A percentile compares a stretch with the other conserved stretches of the same genome.
Evolutionary conservation across 129 eudicot genomes (phyloP).

Genomic region (Gnaphalium uliginosum): DNA sequence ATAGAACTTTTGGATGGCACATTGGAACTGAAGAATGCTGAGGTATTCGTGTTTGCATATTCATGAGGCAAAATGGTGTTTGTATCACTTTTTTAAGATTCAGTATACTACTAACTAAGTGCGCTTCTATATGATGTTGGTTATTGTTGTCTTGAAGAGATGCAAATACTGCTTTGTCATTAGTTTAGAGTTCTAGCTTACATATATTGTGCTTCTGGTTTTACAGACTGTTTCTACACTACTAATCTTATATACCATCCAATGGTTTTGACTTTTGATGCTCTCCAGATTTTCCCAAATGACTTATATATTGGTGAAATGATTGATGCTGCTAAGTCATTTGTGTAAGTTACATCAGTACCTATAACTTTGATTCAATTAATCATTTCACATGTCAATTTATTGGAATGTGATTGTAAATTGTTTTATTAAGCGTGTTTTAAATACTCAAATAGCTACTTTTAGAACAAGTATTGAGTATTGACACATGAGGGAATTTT

Average conservation of each 20-base stretch:
- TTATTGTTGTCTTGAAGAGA: neutral
- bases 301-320: conserved; percentile 78
- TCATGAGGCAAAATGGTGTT: conserved; percentile 12
- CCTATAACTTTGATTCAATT: conserved; percentile 1
- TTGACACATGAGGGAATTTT: neutral
- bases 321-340: conserved; percentile 66
- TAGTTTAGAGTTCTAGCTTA: too few species aligned
- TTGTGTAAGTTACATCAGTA: conserved; percentile 46
- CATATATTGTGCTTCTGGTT: neutral
- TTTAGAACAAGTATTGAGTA: neutral
- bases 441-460: neutral
- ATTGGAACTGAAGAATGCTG: conserved; percentile 62
- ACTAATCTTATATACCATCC: conserved; percentile 3
- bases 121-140: neutral
- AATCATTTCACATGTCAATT: conserved; percentile 3
- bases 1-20: conserved; percentile 66
- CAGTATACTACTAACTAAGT: conserved; percentile 7
- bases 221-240: neutral
- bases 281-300: conserved; percentile 74
- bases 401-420: neutral
- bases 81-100: neutral
- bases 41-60: conserved; percentile 47
- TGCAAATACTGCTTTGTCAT: too few species aligned
- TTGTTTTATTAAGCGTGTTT: neutral
- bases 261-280: conserved; percentile 11